Percentiles rank a stretch among this genome's conserved stretches.
Conservation (phyloP, 108 stramenopile species). For the Nitzschia putrida region DNA sequence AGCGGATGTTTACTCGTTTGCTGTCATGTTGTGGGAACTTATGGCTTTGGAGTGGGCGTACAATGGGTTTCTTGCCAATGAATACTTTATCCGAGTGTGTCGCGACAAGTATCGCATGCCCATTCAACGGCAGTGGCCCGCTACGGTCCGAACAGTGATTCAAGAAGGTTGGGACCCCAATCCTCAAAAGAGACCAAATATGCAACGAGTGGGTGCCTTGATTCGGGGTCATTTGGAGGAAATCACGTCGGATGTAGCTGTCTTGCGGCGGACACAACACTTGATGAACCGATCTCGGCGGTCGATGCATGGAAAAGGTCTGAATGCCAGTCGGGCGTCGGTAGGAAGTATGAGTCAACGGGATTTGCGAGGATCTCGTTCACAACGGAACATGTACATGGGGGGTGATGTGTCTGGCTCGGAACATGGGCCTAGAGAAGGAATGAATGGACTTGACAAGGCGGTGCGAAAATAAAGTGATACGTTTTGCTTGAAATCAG, state of each 20-base stretch:
- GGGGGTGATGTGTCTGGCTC: slow-evolving; percentile 30
- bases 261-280: slow-evolving; percentile 37
- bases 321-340: background rate
- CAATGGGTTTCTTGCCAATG: slow-evolving; percentile 14
- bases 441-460: background rate
- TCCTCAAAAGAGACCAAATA: slow-evolving; percentile 38
- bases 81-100: slow-evolving; percentile 36
- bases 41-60: slow-evolving; percentile 35
- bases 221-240: slow-evolving; percentile 44
- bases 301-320: background rate
- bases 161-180: slow-evolving; percentile 46
- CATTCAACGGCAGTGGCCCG: slow-evolving; percentile 16
- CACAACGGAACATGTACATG: slow-evolving; percentile 46
- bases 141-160: slow-evolving; percentile 29
- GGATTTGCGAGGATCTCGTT: background rate
- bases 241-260: slow-evolving; percentile 16
- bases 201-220: slow-evolving; percentile 38
- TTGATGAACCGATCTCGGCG: slow-evolving; percentile 35
- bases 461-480: background rate
- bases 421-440: no score
- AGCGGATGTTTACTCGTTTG: slow-evolving; percentile 75
- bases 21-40: slow-evolving; percentile 64
- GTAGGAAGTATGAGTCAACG: background rate
- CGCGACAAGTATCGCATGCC: slow-evolving; percentile 17
- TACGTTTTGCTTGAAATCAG: no score